Evolutionary conservation across 228 moss, liverwort and hornwort genomes (phyloP).

Genomic region (Sphagnum fallax): DNA sequence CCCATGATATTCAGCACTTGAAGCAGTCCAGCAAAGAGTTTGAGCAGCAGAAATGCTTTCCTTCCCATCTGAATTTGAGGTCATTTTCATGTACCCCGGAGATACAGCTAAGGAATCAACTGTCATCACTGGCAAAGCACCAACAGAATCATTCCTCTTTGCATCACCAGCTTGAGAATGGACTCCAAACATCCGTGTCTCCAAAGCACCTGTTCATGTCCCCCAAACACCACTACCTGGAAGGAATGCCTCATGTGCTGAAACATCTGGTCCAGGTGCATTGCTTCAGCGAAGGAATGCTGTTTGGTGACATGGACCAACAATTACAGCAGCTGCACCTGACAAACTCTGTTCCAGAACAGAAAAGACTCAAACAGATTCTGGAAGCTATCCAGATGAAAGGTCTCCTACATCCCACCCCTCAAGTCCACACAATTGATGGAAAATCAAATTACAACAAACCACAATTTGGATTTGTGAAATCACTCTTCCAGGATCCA

Average conservation of each 20-base stretch:
- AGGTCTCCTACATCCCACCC: slow-evolving; percentile 42
- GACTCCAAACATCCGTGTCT: slow-evolving; percentile 22
- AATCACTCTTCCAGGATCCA: slow-evolving; percentile 18
- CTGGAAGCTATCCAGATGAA: slow-evolving; percentile 62
- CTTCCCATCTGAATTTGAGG: slow-evolving; percentile 20
- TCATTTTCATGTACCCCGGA: slow-evolving; percentile 29
- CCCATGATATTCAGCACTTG: slow-evolving; percentile 13
- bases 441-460: slow-evolving; percentile 10
- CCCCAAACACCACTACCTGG: slow-evolving; percentile 52
- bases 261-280: slow-evolving; percentile 30
- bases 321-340: slow-evolving; percentile 48
- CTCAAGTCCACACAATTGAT: slow-evolving; percentile 17
- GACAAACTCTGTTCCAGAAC: slow-evolving; percentile 51
- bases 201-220: slow-evolving; percentile 42
- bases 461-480: slow-evolving; percentile 12
- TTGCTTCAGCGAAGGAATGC: slow-evolving; percentile 15
- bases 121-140: slow-evolving; percentile 8
- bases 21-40: slow-evolving; percentile 38
- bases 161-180: slow-evolving; percentile 30
- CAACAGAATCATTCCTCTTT: slow-evolving; percentile 20
- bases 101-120: slow-evolving; percentile 11
- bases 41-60: slow-evolving; percentile 44
- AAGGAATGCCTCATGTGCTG: slow-evolving; percentile 57
- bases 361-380: slow-evolving; percentile 52
- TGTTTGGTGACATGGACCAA: slow-evolving; percentile 47